phyloP scores from a whole-genome alignment of 441 rosid genomes.

The Lepidium campestre region DNA sequence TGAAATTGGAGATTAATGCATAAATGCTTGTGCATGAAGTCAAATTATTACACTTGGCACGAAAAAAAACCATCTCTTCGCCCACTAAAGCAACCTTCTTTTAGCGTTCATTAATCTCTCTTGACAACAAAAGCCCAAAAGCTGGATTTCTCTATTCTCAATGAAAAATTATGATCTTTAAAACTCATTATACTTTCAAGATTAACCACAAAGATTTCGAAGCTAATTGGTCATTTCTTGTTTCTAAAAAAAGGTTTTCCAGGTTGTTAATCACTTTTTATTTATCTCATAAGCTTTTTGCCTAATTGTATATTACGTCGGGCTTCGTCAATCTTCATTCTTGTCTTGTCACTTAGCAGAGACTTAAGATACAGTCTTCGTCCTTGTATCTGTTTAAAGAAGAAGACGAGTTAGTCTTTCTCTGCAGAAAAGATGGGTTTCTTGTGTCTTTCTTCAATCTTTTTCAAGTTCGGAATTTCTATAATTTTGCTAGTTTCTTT shows the following conservation, averaged over 20 bases:
- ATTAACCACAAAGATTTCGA: constrained; percentile 12
- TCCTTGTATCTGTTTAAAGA: neutral
- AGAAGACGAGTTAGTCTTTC: constrained; percentile 4
- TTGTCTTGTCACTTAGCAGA: constrained; percentile 19
- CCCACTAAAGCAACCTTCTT: constrained; percentile 21
- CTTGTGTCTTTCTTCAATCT: constrained; percentile 23
- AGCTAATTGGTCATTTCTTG: constrained; percentile 9
- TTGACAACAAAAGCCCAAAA: constrained; percentile 15
- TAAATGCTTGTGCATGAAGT: constrained; percentile 26
- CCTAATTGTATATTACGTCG: constrained; percentile 8
- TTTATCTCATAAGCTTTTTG: neutral
- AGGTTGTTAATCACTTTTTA: constrained; percentile 4
- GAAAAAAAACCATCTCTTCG: neutral
- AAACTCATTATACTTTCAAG: neutral
- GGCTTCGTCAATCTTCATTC: constrained; percentile 3
- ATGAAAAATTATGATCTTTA: constrained; percentile 14
- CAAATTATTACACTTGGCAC: constrained; percentile 30
- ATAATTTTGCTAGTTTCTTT: constrained; percentile 38
- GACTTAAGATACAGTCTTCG: neutral
- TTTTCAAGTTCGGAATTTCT: constrained; percentile 30
- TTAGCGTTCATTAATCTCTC: constrained; percentile 2
- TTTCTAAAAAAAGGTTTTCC: neutral
- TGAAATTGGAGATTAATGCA: constrained; percentile 11
- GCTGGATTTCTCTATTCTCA: constrained; percentile 20
- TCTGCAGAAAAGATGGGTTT: constrained; percentile 15